Evolutionary conservation across 139 green algal species (phyloP), one percentile per base, ranked within the genome.

Genomic region (Coelastrella sp.): DNA sequence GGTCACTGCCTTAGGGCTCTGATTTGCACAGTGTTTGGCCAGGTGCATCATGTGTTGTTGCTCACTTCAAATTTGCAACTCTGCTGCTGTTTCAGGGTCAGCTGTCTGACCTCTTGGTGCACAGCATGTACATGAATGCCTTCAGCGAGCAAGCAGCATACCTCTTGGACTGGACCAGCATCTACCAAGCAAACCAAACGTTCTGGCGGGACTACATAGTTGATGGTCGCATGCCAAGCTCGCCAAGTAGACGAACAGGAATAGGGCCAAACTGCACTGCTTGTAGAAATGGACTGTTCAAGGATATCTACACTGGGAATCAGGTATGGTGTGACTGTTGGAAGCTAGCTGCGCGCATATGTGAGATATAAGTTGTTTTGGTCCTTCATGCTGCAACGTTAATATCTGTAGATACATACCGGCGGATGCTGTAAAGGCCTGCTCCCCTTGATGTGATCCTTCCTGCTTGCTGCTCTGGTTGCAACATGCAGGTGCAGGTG

Each of bases 241-340:
- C 87, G 11, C 78, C 87, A 9, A 91, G 49, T 49, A 83, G 78
- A 10, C 49, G 87, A 35, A 74, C 17, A 1, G 87, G 87, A 4
- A 78, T 91, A 7, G 87, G 63, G 20, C 78, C 78, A 11, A 58
- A 86, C 56, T 91, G 87, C 49, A 87, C 14, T 20, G 24, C 35
- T 22, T 91, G 87, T 57, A 59, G 17, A n/a, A 7, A 82, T 5
- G 87, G 87, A 7, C 14, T 22, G 61, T 91, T 91, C 35, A 61
- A 27, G 9, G 87, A 91, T 56, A 87, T 91, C 10, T 91, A 91
- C 78, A 91, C 25, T 15, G 76, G 76, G 27, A n/a, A 81, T 20
- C 56, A 74, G 87, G 87, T 87, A 78, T 9, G 87, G 35, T 5
- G 3, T 49, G 35, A 49, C 76, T 35, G 6, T 11, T 70, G 63